Evolutionary conservation across 1,139 yeast genomes (phyloP).

Genomic region (Meyerozyma smithsonii): DNA sequence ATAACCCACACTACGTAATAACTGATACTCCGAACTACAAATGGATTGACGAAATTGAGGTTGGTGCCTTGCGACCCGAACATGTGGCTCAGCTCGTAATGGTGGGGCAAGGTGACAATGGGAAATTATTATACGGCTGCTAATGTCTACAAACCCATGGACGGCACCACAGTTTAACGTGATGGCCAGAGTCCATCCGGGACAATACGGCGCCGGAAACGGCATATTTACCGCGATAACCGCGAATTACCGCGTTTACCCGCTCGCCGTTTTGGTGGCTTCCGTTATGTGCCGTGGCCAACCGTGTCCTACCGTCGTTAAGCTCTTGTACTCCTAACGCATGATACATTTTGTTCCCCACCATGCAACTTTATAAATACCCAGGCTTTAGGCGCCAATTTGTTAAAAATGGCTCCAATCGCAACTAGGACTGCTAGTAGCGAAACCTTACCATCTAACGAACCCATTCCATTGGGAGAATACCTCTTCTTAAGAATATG

Average conservation of each 20-base stretch:
- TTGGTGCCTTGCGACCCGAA: neutral
- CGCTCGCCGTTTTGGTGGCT: neutral
- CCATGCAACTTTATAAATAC: neutral
- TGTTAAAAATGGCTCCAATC: slow-evolving; percentile 3
- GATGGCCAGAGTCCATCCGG: neutral
- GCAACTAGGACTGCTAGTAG: neutral
- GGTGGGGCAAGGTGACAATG: too few species aligned
- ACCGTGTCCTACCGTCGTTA: neutral
- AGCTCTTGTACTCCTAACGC: neutral
- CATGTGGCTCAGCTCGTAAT: neutral
- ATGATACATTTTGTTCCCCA: neutral
- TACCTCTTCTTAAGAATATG: slow-evolving; percentile 32
- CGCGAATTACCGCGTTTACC: neutral
- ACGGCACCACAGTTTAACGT: neutral
- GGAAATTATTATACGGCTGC: too few species aligned
- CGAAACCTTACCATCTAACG: neutral
- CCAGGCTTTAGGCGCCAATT: neutral
- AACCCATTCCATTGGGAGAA: slow-evolving; percentile 31
- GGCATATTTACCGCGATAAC: neutral
- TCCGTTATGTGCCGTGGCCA: neutral
- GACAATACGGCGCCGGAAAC: neutral
- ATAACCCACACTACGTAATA: slow-evolving; percentile 3
- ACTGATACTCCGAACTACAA: neutral
- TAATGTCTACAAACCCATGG: too few species aligned
- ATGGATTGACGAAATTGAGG: slow-evolving; percentile 1